Base-by-base conservation (phyloP, 805 yeast species). In the Barnettozyma wickerhamii region DNA sequence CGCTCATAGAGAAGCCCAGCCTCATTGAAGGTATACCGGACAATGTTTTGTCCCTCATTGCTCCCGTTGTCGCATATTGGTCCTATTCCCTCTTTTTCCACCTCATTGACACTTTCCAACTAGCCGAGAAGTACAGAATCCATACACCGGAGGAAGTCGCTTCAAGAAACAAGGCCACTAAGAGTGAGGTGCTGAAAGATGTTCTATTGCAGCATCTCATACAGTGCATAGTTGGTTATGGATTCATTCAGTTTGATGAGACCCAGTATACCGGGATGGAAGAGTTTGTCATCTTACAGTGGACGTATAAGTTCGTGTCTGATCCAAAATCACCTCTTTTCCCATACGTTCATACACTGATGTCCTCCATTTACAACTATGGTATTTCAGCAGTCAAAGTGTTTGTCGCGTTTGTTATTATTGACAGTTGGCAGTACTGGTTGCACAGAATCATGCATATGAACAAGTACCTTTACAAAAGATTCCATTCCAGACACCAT, bases 391-490 rank as follows among this genome's bases (percentile, higher is more conserved):
- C 65, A 1, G 20, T 76, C n/a, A 79, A 79, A 50, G 62, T 88
- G 24, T 36, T 65, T 12, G 35, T 70, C 23, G 96, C 95, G 3
- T 81, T 89, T 55, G 58, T 78, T 38, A 67, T 93, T 47, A 75
- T 93, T 52, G 99, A 93, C 61, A 74, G 95, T 4, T 93, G 99
- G 99, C 99, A 93, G 66, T 93, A 85, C 63, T 78, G 79, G 71
- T 69, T 90, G 48, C 99, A 93, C 62, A 74, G 96, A 47, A 59
- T 73, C 48, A 90, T 93, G 98, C 99, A 93, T 60, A 55, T 72
- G 58, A 85, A 85, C 72, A 81, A 80, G 58, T 66, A 71, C 41
- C 67, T 90, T 36, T 93, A 93, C 73, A 76, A 74, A 48, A 67
- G 78, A 39, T 86, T 87, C 71, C 99, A 93, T 63, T 88, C 98